Evolutionary conservation across 441 rosid species (phyloP).

Genomic region (Erodium chrysanthum): DNA sequence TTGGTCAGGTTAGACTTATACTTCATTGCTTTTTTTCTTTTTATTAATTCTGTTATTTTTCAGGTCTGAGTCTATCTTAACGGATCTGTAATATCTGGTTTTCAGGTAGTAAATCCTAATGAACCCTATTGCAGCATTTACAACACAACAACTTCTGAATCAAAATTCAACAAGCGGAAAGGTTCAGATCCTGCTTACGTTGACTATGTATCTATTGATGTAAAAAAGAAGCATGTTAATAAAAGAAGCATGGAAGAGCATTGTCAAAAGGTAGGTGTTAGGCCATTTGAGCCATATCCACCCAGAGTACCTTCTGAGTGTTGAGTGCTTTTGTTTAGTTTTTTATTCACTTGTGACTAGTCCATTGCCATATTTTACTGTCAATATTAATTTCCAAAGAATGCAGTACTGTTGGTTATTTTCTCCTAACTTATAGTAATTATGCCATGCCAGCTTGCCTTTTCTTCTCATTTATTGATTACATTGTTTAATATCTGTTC

Average conservation of each 20-base stretch:
- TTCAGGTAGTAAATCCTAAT: conserved; percentile 57
- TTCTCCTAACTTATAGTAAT: neutral
- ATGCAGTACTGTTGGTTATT: neutral
- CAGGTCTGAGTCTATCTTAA: conserved; percentile 12
- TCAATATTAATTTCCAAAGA: neutral
- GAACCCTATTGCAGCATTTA: conserved; percentile 66
- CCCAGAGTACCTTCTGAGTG: neutral
- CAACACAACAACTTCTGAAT: conserved; percentile 37
- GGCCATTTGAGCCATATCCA: conserved; percentile 6
- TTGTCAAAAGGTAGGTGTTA: conserved; percentile 58
- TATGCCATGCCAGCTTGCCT: neutral
- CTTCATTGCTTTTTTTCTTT: conserved; percentile 9
- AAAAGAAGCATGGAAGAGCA: conserved; percentile 1
- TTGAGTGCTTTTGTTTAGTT: neutral
- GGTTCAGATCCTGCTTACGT: conserved; percentile 72
- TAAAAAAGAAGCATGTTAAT: conserved; percentile 40
- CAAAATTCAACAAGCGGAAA: conserved; percentile 35
- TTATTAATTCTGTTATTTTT: conserved; percentile 10
- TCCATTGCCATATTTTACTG: neutral
- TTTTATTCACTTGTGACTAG: neutral
- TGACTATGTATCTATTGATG: conserved; percentile 77
- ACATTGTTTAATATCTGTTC: neutral
- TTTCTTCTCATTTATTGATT: neutral
- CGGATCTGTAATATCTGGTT: conserved; percentile 15
- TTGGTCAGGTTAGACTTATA: conserved; percentile 64